Percentiles rank a stretch among this genome's conserved stretches.
Evolutionary conservation across 1,284 basidiomycete genomes (phyloP).

Genomic region (Cryptococcus sp.): DNA sequence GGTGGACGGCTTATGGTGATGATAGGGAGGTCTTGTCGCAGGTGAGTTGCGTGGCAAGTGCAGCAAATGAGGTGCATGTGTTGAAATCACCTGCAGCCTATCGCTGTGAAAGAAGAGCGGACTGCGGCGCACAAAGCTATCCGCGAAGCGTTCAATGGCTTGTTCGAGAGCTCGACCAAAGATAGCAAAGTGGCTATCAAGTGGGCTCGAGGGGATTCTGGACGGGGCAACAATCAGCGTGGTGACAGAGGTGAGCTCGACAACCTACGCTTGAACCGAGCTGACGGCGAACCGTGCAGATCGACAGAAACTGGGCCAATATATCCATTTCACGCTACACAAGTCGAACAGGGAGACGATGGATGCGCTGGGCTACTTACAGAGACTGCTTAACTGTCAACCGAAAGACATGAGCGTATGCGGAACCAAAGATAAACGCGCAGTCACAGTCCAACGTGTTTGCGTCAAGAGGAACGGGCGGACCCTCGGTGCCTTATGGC

Average conservation of each 20-base stretch:
- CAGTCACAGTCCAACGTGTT: constrained; percentile 91
- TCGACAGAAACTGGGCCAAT: constrained; percentile 59
- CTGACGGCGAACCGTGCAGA: constrained; percentile 2
- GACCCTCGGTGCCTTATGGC: constrained; percentile 84
- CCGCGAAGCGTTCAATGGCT: constrained; percentile 77
- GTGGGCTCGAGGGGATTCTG: constrained; percentile 23
- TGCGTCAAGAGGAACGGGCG: constrained; percentile 76
- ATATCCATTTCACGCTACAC: constrained; percentile 94
- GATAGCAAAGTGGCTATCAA: constrained; percentile 44
- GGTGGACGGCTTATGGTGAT: constrained; percentile 57
- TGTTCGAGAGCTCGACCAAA: constrained; percentile 65
- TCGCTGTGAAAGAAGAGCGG: constrained; percentile 75
- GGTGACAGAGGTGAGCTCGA: constrained; percentile 13
- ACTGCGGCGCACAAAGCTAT: constrained; percentile 80
- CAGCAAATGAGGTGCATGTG: neutral
- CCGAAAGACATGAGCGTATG: constrained; percentile 82
- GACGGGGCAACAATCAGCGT: constrained; percentile 17
- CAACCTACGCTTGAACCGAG: neutral
- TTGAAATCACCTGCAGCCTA: constrained; percentile 61
- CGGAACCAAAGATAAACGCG: constrained; percentile 98
- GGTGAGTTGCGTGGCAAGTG: constrained; percentile 54
- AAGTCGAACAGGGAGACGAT: constrained; percentile 98
- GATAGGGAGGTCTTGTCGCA: constrained; percentile 73
- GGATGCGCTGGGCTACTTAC: constrained; percentile 80
- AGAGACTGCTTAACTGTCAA: constrained; percentile 72